Base-by-base conservation (phyloP, 2,329 filamentous ascomycete species). In the Ophiocordyceps robertsii region DNA sequence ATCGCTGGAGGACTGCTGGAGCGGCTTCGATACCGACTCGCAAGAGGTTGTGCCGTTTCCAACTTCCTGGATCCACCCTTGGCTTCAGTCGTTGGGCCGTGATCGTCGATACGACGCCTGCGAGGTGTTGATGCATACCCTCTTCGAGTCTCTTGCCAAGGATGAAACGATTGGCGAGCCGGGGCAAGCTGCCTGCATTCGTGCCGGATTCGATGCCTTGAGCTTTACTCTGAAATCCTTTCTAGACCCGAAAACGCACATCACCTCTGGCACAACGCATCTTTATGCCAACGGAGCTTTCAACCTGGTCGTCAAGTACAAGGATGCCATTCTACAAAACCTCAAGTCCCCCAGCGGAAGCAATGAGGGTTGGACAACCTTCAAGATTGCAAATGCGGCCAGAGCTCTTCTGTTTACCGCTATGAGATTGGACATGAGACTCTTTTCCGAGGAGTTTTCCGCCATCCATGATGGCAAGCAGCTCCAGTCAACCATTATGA, bases 61-160 rank as follows among this genome's bases (percentile, higher is more conserved):
- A 43, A 77, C 88, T 9, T 77, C 76, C 19, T 96, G 89, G 87
- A 77, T 92, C 29, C 70, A 72, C 19, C 77, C 81, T 0, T 87
- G 94, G 56, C 73, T 95, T 47, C 69, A 73, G 29, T 95, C 88
- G 2, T 73, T 95, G 45, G 79, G 81, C 45, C 72, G 80, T 6
- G 76, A 80, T 43, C 85, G 87, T 53, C 77, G 87, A 45, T 80
- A 83, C 16, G 82, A 89, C 50, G 82, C 85, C 8, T 89, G 87
- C 58, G 79, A 87, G 46, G 77, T 82, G n/a, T 67, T 95, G 36
- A 72, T 86, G 33, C 74, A 82, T 47, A 80, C 87, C 42, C 72
- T 95, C 10, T 75, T 95, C 36, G 73, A 77, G 43, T 74, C 73
- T 7, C 70, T 82, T 19, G 77, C 68, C 12, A 63, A 76, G 46